Base-by-base conservation (phyloP, 441 rosid species). In the Adansonia grandidieri region DNA sequence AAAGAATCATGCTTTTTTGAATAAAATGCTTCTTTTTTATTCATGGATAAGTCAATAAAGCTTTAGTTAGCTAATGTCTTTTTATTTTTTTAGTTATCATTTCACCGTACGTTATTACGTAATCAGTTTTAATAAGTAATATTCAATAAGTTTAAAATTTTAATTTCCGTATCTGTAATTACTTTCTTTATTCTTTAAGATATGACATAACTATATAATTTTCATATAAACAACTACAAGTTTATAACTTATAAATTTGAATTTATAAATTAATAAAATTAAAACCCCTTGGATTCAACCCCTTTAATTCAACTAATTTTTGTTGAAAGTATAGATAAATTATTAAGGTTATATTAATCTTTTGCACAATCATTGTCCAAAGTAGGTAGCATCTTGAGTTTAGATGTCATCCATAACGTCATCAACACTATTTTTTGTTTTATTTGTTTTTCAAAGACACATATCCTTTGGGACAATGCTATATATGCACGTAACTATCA, bases 341-440 rank as follows among this genome's bases (percentile, higher is more conserved):
- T 1, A 24, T 24, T 24, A 24, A 24, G 28, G 28, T 24, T 24
- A 24, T 20, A 11, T 20, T 54, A 54, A 6, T 17, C 20, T 54
- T 20, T 4, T 60, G 9, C 37, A 60, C 37, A 10, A 60, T 60
- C 64, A 9, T 22, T 60, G 64, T 60, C 37, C 37, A 22, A 22
- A 60, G 64, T 60, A 9, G 64, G 37, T 22, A 19, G 64, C 64
- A 9, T 22, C 37, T 60, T 60, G 37, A 60, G 15, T 9, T 60
- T 60, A 20, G 63, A 58, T 60, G 64, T 60, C 64, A 60, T 60
- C 64, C 10, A 22, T 20, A 20, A 60, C 64, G 37, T 60, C 64
- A 60, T 60, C 15, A 1, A 60, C 37, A 60, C 37, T 60, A 60
- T 9, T 58, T 9, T 58, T 57, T 57, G 20, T 15, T 54, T 6